These are phyloP conservation scores for Phytopythium mirpurense DNA, from an alignment of 352 stramenopile species.

Conservation along the genomic window DNA sequence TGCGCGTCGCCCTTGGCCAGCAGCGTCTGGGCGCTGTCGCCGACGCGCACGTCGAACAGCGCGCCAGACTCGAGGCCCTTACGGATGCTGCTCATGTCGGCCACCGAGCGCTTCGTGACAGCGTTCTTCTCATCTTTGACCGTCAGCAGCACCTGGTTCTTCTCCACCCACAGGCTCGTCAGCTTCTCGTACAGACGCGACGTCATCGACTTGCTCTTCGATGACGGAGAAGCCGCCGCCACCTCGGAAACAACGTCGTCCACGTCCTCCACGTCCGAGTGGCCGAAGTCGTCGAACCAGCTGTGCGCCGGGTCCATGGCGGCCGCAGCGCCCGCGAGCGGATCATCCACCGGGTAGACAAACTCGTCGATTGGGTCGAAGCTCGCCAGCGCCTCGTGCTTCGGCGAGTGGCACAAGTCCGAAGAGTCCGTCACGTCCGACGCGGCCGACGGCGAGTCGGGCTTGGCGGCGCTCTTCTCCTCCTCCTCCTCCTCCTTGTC, in stretches of 20 bases:
- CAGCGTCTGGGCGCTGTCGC: slow-evolving; percentile 16
- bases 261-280: slow-evolving; percentile 47
- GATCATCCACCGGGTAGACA: slow-evolving; percentile 75
- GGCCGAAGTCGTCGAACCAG: slow-evolving; percentile 68
- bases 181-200: slow-evolving; percentile 75
- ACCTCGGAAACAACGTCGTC: slow-evolving; percentile 19
- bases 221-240: slow-evolving; percentile 19
- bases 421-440: slow-evolving; percentile 71
- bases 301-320: slow-evolving; percentile 30
- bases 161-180: slow-evolving; percentile 77
- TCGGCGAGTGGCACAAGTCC: slow-evolving; percentile 48
- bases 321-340: slow-evolving; percentile 49
- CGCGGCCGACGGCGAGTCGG: slow-evolving; percentile 47
- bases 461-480: slow-evolving; percentile 10
- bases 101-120: slow-evolving; percentile 63
- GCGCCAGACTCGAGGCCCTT: slow-evolving; percentile 57
- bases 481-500: slow-evolving; percentile 11
- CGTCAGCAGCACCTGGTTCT: slow-evolving; percentile 80
- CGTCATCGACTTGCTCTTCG: slow-evolving; percentile 48
- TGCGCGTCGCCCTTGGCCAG: slow-evolving; percentile 40
- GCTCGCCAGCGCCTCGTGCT: slow-evolving; percentile 29
- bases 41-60: slow-evolving; percentile 40
- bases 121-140: slow-evolving; percentile 68
- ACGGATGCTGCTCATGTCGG: slow-evolving; percentile 79
- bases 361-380: slow-evolving; percentile 79